A percentile compares a stretch with the other conserved stretches of the same genome.
Conservation (phyloP, 805 yeast genomes). For the Lachancea thermotolerans region DNA sequence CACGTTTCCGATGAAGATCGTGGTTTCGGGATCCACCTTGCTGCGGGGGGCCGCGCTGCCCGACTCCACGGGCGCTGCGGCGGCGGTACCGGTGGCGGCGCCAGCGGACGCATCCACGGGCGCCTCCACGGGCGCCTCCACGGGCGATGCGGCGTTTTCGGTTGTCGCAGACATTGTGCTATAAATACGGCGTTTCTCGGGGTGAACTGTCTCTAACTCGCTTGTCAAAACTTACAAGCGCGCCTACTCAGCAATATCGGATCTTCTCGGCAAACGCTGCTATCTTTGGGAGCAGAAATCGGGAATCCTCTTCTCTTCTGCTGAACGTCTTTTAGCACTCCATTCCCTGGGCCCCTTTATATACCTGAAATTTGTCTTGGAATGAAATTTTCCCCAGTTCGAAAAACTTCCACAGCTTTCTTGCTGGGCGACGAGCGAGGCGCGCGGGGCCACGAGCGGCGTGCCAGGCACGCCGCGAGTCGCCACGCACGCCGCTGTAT, state of each 20-base stretch:
- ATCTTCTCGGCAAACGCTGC: too few relatives aligned
- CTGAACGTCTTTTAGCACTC: not conserved
- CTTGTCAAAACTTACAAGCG: too few relatives aligned
- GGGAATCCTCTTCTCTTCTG: not conserved
- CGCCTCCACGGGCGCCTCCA: too few relatives aligned
- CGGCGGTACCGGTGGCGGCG: not conserved
- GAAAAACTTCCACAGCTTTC: not conserved
- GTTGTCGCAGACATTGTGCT: too few relatives aligned
- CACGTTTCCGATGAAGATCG: conserved; percentile 30
- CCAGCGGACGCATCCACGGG: conserved; percentile 1
- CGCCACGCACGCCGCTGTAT: too few relatives aligned
- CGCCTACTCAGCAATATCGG: too few relatives aligned
- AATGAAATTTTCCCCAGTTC: not conserved
- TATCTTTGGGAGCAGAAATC: too few relatives aligned
- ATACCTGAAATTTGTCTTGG: not conserved
- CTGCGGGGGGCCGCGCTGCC: conserved; percentile 5
- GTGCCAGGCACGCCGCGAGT: too few relatives aligned
- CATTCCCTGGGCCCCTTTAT: not conserved
- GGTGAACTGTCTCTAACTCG: too few relatives aligned
- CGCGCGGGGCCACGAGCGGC: too few relatives aligned
- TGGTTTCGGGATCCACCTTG: conserved; percentile 28
- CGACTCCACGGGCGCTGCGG: not conserved
- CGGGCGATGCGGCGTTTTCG: too few relatives aligned
- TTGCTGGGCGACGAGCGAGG: not conserved
- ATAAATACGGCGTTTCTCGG: too few relatives aligned